Evolutionary conservation across 345 rosid genomes (phyloP), one percentile per base, ranked within the genome.

Genomic region (Alliaria petiolata): DNA sequence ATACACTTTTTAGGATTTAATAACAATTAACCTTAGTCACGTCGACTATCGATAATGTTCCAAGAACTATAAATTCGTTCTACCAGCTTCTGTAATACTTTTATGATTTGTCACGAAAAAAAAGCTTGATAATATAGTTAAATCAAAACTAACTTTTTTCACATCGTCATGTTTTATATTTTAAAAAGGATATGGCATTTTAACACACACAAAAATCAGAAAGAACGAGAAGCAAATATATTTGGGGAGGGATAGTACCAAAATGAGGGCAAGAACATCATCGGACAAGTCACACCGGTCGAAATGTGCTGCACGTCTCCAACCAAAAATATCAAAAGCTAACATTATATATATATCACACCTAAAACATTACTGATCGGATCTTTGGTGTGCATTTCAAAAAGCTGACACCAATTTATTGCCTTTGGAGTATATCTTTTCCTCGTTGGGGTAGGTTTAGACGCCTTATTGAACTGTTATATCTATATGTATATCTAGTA

Each of bases 261-360:
- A 60, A 49, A 20, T 51, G 44, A 51, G 69, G 64, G 49, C 25
- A 42, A 62, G 19, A 25, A 15, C 70, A 64, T 63, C 31, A 35
- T 45, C 40, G 33, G 22, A 34, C 62, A 62, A 19, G 19, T 62
- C 45, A 70, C 42, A 61, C 30, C 15, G 22, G 70, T 62, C 62
- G 28, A 43, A 14, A 8, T 20, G 54, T 42, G 26, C 15, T 52
- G 46, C 69, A 62, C 13, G 34, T 62, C 10, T 28, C 22, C 46
- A 34, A 62, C 70, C 54, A 52, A 44, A 52, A 34, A 46, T 62
- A 62, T 34, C 56, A 63, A 72, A 72, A 72, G 69, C 56, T 71
- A 43, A 53, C 76, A 44, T 52, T 12, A 34, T 16, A n/a, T n/a
- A n/a, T n/a, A 47, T 44, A 72, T 50, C 64, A 55, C 26, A 63